phyloP scores from a whole-genome alignment of 306 rosid species.

The Casuarina cunninghamiana region DNA sequence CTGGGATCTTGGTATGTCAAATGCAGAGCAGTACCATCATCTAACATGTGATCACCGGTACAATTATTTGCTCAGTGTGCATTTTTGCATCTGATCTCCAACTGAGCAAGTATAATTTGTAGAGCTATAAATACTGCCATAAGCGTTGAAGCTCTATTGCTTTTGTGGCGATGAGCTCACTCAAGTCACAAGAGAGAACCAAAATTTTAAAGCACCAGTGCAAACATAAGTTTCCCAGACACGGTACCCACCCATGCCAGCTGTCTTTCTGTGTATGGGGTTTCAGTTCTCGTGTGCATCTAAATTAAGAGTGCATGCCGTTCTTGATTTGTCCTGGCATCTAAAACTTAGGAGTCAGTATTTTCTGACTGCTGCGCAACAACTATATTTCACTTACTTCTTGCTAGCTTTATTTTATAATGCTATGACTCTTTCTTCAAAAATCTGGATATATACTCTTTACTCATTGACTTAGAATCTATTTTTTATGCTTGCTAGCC shows the following conservation, averaged over 20 bases:
- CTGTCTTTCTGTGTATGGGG: neutral
- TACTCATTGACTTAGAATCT: neutral
- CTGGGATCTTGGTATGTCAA: neutral
- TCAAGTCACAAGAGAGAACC: too few relatives aligned
- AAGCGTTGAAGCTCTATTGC: too few relatives aligned
- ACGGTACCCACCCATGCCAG: neutral
- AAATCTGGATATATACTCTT: neutral
- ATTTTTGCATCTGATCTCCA: too few relatives aligned
- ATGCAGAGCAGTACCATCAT: neutral
- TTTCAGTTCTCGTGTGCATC: neutral
- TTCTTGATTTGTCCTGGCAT: neutral
- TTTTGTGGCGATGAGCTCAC: too few relatives aligned
- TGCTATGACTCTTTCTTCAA: too few relatives aligned
- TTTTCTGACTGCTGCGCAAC: neutral
- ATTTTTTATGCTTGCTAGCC: neutral
- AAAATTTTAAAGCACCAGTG: neutral
- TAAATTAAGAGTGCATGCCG: neutral
- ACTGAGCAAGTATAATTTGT: too few relatives aligned
- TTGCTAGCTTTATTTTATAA: too few relatives aligned
- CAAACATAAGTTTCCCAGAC: neutral
- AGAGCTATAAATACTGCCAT: too few relatives aligned
- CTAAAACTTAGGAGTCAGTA: neutral
- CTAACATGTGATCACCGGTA: neutral
- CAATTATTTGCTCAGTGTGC: too few relatives aligned
- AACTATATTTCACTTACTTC: too few relatives aligned